Conservation (phyloP, 331 rosid species). For the Cydonia oblonga region DNA sequence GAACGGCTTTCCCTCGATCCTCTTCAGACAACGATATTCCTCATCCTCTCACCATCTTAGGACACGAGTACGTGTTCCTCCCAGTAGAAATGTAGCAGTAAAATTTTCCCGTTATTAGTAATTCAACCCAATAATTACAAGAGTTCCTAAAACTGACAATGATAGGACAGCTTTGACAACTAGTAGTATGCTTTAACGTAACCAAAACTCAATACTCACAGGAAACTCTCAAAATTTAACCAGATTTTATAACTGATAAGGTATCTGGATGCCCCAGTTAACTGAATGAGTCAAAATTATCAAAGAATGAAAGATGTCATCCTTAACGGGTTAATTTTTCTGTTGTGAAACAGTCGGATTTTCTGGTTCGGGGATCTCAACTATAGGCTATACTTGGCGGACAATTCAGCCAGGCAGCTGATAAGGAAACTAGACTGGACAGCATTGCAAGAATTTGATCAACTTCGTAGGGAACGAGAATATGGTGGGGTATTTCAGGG, state of each 20-base stretch:
- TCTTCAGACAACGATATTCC: conserved; percentile 21
- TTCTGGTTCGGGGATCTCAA: conserved; percentile 98
- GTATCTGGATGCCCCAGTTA: neutral
- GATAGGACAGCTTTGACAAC: neutral
- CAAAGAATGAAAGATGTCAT: neutral
- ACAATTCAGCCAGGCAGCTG: conserved; percentile 55
- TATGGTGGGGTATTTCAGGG: conserved; percentile 79
- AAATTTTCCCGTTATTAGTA: too few species aligned
- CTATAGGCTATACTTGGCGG: conserved; percentile 85
- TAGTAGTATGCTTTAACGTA: neutral
- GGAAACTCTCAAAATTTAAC: neutral
- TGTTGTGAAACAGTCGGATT: conserved; percentile 56
- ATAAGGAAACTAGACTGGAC: conserved; percentile 75
- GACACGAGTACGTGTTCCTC: conserved; percentile 65
- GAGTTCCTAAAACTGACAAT: neutral
- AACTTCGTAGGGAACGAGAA: conserved; percentile 64
- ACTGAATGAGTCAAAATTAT: neutral
- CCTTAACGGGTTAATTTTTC: neutral
- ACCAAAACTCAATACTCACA: neutral
- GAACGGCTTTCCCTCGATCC: conserved; percentile 52
- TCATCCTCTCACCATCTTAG: conserved; percentile 67
- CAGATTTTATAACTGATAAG: neutral
- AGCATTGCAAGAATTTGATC: conserved; percentile 74
- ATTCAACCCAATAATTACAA: too few species aligned
- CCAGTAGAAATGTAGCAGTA: too few species aligned